Evolutionary conservation across 306 rosid genomes (phyloP).

Genomic region (Prunus fruticosa): DNA sequence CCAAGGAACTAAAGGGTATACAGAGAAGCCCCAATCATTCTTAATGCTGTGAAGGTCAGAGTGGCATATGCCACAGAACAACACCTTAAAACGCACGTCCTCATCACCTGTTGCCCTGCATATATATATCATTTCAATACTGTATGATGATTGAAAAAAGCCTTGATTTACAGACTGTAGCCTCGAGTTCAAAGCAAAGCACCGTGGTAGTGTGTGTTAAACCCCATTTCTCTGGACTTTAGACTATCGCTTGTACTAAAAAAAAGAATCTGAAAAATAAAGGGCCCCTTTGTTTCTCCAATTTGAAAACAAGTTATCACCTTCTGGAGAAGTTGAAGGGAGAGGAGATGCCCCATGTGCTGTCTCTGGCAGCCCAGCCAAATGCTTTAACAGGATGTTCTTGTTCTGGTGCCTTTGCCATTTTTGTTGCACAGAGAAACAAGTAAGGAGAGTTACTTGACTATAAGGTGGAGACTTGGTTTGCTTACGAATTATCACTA

Average conservation of each 20-base stretch:
- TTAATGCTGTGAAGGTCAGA: slow-evolving; percentile 13
- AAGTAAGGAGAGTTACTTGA: no score
- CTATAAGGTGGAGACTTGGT: no score
- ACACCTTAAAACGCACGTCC: slow-evolving; percentile 21
- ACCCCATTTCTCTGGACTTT: no score
- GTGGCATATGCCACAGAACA: slow-evolving; percentile 29
- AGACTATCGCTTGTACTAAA: no score
- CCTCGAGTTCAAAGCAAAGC: no score
- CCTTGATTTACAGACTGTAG: no score
- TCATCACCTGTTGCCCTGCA: slow-evolving; percentile 20
- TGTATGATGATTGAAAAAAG: no score
- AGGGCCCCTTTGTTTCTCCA: no score
- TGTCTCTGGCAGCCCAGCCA: slow-evolving; percentile 49
- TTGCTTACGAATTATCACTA: no score
- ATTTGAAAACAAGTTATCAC: slow-evolving; percentile 10
- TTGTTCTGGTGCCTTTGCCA: slow-evolving; percentile 22
- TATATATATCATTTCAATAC: background rate
- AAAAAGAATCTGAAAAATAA: no score
- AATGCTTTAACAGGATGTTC: slow-evolving; percentile 42
- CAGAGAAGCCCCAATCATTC: slow-evolving; percentile 15
- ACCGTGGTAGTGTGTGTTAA: no score
- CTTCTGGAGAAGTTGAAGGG: slow-evolving; percentile 46
- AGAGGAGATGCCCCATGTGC: slow-evolving; percentile 30
- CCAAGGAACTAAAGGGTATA: slow-evolving; percentile 28
- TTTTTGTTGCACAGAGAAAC: background rate